Evolutionary conservation across 192 early-diverging fungal genomes (phyloP), one percentile per base, ranked within the genome.

Genomic region (Martensiomyces pterosporus): DNA sequence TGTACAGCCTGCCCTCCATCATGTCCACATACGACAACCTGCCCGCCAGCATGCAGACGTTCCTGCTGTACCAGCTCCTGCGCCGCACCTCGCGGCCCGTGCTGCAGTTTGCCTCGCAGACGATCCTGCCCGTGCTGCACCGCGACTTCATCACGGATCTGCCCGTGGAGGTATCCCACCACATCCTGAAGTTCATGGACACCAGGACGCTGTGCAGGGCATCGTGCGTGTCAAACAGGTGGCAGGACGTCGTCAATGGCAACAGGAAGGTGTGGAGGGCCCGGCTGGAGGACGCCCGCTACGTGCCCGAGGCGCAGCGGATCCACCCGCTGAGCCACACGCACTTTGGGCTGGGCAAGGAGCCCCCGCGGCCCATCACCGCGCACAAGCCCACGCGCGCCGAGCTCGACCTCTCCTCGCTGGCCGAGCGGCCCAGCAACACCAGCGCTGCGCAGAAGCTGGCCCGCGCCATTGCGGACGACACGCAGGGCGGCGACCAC

Each of bases 111-210:
- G 85, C 93, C n/a, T 84, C 85, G 43, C 82, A 86, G 23, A 69
- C 92, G n/a, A 84, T 99, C 46, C 68, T 90, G 35, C 91, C 97
- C 2, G 84, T 86, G 13, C 78, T 98, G 55, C 90, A 93, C 53
- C 82, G 89, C 54, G 93, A 99, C 74, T 94, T 97, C 68, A 47
- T 99, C 7, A 80, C 78, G 14, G 73, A 75, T 7, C 62, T 92
- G 50, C 90, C 90, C 5, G 32, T 67, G 8, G 87, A 92, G 49
- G 61, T 88, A 17, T 59, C 79, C 24, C 79, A 86, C 39, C 84
- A 91, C 42, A 82, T 97, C 58, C 79, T 97, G 16, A 67, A 78
- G 18, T 90, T 86, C 52, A 75, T 99, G 53, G 96, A 95, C 48
- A 74, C 87, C 6, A 67, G 76, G 22, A 80, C 87, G 39, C 74